phyloP scores from a whole-genome alignment of 192 early-diverging fungal genomes.

The Podila minutissima region DNA sequence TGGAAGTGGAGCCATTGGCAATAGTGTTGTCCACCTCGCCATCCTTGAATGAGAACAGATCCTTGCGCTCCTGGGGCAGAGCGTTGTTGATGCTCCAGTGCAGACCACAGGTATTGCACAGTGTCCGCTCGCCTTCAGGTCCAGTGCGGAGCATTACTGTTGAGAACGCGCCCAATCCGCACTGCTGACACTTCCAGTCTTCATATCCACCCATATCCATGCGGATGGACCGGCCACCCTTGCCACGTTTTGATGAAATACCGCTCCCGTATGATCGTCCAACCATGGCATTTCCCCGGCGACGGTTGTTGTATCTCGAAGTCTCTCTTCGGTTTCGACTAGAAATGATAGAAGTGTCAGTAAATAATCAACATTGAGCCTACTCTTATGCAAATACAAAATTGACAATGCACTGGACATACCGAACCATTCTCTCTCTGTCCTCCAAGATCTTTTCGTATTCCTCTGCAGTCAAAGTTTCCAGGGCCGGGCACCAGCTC shows the following conservation, averaged over 20 bases:
- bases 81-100: conserved; percentile 38
- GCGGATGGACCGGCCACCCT: conserved; percentile 4
- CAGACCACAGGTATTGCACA: conserved; percentile 55
- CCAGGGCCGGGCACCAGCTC: conserved; percentile 63
- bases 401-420: conserved; percentile 2
- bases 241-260: conserved; percentile 13
- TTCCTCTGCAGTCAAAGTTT: conserved; percentile 66
- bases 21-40: not conserved
- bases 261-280: not conserved
- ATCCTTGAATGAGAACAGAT: conserved; percentile 22
- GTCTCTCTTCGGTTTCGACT: conserved; percentile 56
- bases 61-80: conserved; percentile 44
- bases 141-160: conserved; percentile 51
- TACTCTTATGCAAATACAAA: not conserved
- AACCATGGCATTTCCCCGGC: conserved; percentile 4
- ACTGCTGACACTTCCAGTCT: conserved; percentile 52
- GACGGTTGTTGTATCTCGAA: conserved; percentile 29
- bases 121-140: conserved; percentile 51
- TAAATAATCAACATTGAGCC: not conserved
- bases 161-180: conserved; percentile 40
- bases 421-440: conserved; percentile 66
- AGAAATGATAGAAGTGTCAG: not conserved
- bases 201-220: conserved; percentile 33
- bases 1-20: not conserved
- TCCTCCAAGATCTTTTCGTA: conserved; percentile 67